Conservation (phyloP, 805 yeast genomes). For the Kazachstania kunashirensis region DNA sequence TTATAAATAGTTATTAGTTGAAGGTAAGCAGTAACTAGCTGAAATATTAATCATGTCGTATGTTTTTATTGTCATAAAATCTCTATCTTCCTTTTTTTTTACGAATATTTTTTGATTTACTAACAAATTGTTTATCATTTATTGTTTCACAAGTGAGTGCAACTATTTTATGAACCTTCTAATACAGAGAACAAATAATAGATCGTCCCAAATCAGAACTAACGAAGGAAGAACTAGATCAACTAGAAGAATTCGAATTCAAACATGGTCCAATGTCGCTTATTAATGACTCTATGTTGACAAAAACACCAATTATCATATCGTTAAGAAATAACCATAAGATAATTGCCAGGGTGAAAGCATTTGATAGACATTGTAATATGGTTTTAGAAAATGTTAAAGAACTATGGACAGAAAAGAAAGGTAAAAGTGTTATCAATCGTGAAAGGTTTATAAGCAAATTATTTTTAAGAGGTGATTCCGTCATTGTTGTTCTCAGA, state of each 20-base stretch:
- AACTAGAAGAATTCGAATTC: slow-evolving; percentile 82
- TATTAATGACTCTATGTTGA: slow-evolving; percentile 71
- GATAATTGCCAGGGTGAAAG: slow-evolving; percentile 79
- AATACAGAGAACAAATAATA: slow-evolving; percentile 48
- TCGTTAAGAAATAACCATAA: slow-evolving; percentile 91
- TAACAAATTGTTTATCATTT: slow-evolving; percentile 9
- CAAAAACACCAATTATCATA: slow-evolving; percentile 69
- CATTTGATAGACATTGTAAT: slow-evolving; percentile 93
- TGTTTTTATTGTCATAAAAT: neutral
- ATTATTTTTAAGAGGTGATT: slow-evolving; percentile 90
- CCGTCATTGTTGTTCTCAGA: slow-evolving; percentile 74
- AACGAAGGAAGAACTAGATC: slow-evolving; percentile 66
- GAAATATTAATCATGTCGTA: slow-evolving; percentile 10
- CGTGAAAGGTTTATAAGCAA: slow-evolving; percentile 78
- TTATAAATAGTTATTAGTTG: too few species aligned
- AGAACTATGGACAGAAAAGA: slow-evolving; percentile 69
- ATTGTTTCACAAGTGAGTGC: neutral
- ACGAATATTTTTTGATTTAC: slow-evolving; percentile 3
- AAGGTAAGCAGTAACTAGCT: too few species aligned
- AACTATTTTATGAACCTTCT: neutral
- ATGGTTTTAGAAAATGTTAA: slow-evolving; percentile 87
- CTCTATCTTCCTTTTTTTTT: neutral
- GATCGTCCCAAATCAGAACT: slow-evolving; percentile 74
- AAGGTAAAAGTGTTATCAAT: slow-evolving; percentile 48
- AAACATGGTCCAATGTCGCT: slow-evolving; percentile 84